Conservation (phyloP, 2,329 filamentous ascomycete genomes). For the Stemphylium beticola region DNA sequence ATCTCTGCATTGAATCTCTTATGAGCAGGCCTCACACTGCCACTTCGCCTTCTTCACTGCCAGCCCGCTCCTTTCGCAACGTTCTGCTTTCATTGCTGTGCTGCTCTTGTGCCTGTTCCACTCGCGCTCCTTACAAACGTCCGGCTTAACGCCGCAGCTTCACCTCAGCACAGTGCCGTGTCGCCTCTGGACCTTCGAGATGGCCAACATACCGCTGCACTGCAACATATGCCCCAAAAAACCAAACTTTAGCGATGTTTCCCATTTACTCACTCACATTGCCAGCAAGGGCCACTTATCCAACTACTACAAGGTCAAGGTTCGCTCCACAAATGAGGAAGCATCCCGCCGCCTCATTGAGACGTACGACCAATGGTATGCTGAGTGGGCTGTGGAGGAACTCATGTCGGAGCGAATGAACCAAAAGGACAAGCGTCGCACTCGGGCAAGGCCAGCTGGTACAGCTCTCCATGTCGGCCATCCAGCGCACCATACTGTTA, state of each 20-base stretch:
- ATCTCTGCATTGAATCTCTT: constrained; percentile 28
- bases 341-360: constrained; percentile 67
- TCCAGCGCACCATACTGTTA: not conserved
- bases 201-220: constrained; percentile 67
- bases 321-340: constrained; percentile 72
- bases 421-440: constrained; percentile 74
- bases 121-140: constrained; percentile 35
- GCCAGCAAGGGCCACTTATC: constrained; percentile 91
- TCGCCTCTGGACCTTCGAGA: constrained; percentile 43
- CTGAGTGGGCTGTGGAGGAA: constrained; percentile 70
- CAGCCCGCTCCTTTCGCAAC: constrained; percentile 48
- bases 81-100: constrained; percentile 30
- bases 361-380: constrained; percentile 80
- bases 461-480: constrained; percentile 20
- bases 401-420: constrained; percentile 80
- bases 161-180: constrained; percentile 2
- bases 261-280: constrained; percentile 90
- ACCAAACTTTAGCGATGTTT: constrained; percentile 85
- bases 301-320: constrained; percentile 79
- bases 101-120: constrained; percentile 29
- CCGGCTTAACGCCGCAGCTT: constrained; percentile 7
- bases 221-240: constrained; percentile 84
- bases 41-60: constrained; percentile 42
- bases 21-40: constrained; percentile 29
- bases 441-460: constrained; percentile 45